Evolutionary conservation across 441 rosid genomes (phyloP).

Genomic region (Pelargonium australe): DNA sequence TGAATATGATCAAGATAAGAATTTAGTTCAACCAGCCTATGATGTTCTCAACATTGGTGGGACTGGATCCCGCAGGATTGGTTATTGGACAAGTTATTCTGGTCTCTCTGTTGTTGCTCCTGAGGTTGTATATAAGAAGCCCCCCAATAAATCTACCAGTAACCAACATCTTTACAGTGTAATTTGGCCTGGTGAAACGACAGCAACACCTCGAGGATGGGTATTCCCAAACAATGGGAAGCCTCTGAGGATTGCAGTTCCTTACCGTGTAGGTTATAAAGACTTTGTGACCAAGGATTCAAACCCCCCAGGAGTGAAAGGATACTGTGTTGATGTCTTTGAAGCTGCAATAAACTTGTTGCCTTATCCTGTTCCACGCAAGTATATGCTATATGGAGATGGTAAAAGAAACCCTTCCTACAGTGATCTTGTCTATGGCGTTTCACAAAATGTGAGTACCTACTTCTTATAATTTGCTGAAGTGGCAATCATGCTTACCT

Average conservation of each 20-base stretch:
- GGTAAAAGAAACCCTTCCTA: slow-evolving; percentile 61
- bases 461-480: not conserved
- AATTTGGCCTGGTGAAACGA: slow-evolving; percentile 76
- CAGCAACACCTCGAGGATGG: slow-evolving; percentile 67
- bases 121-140: slow-evolving; percentile 49
- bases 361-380: slow-evolving; percentile 73
- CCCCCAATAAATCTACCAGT: slow-evolving; percentile 36
- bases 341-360: slow-evolving; percentile 79
- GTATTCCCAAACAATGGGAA: slow-evolving; percentile 80
- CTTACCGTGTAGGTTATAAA: slow-evolving; percentile 57
- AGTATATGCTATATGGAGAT: slow-evolving; percentile 52
- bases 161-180: slow-evolving; percentile 46
- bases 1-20: slow-evolving; percentile 47
- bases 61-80: slow-evolving; percentile 54
- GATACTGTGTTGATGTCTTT: slow-evolving; percentile 83
- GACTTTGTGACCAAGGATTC: slow-evolving; percentile 51
- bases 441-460: slow-evolving; percentile 60
- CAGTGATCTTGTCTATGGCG: slow-evolving; percentile 45
- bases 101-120: slow-evolving; percentile 62
- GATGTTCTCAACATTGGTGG: slow-evolving; percentile 70
- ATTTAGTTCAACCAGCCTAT: slow-evolving; percentile 61
- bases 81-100: slow-evolving; percentile 79
- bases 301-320: slow-evolving; percentile 62
- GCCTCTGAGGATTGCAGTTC: slow-evolving; percentile 69
- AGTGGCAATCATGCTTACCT: not conserved